Conservation (phyloP, 768 basidiomycete genomes). For the Kondoa subrosea region DNA sequence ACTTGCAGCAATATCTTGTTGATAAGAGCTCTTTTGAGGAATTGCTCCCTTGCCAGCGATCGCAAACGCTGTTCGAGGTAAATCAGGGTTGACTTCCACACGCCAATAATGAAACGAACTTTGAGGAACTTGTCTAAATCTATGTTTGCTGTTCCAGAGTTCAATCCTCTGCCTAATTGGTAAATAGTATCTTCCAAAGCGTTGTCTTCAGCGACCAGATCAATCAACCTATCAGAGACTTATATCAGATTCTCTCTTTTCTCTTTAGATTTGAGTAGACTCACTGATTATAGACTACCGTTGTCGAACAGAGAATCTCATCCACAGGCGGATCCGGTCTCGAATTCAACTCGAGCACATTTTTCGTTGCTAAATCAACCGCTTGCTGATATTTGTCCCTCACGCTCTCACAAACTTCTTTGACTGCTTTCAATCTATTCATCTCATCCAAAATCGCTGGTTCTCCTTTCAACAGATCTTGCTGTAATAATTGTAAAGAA, state of each 20-base stretch:
- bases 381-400: slow-evolving; percentile 48
- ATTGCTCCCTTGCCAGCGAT: slow-evolving; percentile 82
- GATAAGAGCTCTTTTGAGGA: slow-evolving; percentile 84
- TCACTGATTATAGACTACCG: slow-evolving; percentile 92
- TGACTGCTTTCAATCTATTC: slow-evolving; percentile 79
- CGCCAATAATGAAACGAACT: slow-evolving; percentile 35
- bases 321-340: slow-evolving; percentile 88
- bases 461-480: slow-evolving; percentile 71
- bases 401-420: slow-evolving; percentile 71
- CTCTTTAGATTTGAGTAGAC: slow-evolving; percentile 27
- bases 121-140: slow-evolving; percentile 88
- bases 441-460: slow-evolving; percentile 94
- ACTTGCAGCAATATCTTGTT: slow-evolving; percentile 54
- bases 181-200: slow-evolving; percentile 97
- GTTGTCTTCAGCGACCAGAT: slow-evolving; percentile 97
- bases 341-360: slow-evolving; percentile 56
- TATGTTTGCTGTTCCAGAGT: slow-evolving; percentile 48
- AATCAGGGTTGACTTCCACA: neutral
- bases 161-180: slow-evolving; percentile 83
- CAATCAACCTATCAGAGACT: slow-evolving; percentile 50
- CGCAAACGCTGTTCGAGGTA: slow-evolving; percentile 49
- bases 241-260: neutral
- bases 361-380: slow-evolving; percentile 52
- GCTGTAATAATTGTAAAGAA: slow-evolving; percentile 54
- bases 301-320: slow-evolving; percentile 86